Base-by-base conservation (phyloP, 2,329 filamentous ascomycete genomes). In the Phialophora macrospora region DNA sequence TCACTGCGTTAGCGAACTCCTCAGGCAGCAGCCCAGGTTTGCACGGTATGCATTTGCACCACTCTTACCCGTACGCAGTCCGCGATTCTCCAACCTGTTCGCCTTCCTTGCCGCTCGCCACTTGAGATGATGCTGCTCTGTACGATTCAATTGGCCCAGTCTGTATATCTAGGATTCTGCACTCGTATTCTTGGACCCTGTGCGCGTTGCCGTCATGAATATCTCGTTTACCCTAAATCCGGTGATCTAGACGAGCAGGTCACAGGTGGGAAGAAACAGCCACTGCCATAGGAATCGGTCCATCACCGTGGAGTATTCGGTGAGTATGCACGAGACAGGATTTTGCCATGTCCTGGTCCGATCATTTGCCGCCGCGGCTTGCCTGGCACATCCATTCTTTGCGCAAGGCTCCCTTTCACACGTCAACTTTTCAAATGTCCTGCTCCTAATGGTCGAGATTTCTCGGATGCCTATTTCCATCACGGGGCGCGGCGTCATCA, bases 351-450 rank as follows among this genome's bases (percentile, higher is more conserved):
- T 22, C 28, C 44, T 22, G 12, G 56, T 49, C 44, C 24, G 41
- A 59, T 49, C 38, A 24, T 59, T 59, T 60, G 58, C 58, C 58
- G 58, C 58, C 12, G 46, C 32, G 58, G 58, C 46, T 55, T 32
- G 52, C 9, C 24, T 28, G 24, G 52, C 52, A 55, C 24, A 28
- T 30, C 24, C 4, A 28, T 30, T 55, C 28, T n/a, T n/a, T 55
- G 24, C 28, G 17, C 30, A 28, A 30, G 24, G 26, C 52, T 55
- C 17, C 34, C 11, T 51, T 52, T 34, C 41, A 58, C 44, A 51
- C 26, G 11, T 24, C 9, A 60, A 52, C 12, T 20, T 52, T 11
- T 12, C n/a, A 12, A 41, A 14, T 22, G 20, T 9, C 30, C 30
- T 52, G 48, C 32, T 51, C 44, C 48, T 24, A 22, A 24, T 52